phyloP scores from a whole-genome alignment of 2,329 filamentous ascomycete genomes.

The Paraconiothyrium brasiliense region DNA sequence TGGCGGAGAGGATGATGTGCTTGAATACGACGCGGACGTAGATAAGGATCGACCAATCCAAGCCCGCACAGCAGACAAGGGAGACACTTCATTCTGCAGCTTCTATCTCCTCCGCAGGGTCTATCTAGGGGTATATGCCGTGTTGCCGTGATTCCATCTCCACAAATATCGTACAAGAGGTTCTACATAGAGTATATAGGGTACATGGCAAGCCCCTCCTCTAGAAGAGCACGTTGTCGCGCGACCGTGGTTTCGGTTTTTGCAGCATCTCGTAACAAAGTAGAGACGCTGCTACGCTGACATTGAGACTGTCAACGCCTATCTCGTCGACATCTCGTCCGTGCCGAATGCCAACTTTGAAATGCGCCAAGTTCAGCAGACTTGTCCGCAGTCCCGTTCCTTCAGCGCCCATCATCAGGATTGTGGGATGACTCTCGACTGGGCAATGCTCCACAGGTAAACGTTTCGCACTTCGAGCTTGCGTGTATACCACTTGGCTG shows the following conservation, averaged over 20 bases:
- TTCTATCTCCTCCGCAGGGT: background rate
- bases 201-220: conserved; percentile 17
- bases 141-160: background rate
- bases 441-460: conserved; percentile 37
- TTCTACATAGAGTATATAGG: conserved; percentile 18
- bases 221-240: conserved; percentile 37
- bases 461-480: conserved; percentile 30
- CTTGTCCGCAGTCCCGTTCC: conserved; percentile 38
- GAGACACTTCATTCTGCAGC: background rate
- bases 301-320: conserved; percentile 88
- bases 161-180: conserved; percentile 9
- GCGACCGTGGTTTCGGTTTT: conserved; percentile 32
- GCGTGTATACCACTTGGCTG: conserved; percentile 36
- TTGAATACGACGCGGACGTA: conserved; percentile 18
- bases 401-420: conserved; percentile 72
- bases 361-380: conserved; percentile 67
- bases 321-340: conserved; percentile 58
- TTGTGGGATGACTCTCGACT: conserved; percentile 65
- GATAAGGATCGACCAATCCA: conserved; percentile 17
- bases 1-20: conserved; percentile 18
- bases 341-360: conserved; percentile 69
- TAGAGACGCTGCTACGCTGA: conserved; percentile 85
- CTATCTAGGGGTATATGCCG: conserved; percentile 11
- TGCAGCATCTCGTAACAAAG: conserved; percentile 75
- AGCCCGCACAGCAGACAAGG: background rate